A percentile compares a stretch with the other conserved stretches of the same genome.
Evolutionary conservation across 2,329 filamentous ascomycete species (phyloP).

Genomic region (Cucurbitaria berberidis): DNA sequence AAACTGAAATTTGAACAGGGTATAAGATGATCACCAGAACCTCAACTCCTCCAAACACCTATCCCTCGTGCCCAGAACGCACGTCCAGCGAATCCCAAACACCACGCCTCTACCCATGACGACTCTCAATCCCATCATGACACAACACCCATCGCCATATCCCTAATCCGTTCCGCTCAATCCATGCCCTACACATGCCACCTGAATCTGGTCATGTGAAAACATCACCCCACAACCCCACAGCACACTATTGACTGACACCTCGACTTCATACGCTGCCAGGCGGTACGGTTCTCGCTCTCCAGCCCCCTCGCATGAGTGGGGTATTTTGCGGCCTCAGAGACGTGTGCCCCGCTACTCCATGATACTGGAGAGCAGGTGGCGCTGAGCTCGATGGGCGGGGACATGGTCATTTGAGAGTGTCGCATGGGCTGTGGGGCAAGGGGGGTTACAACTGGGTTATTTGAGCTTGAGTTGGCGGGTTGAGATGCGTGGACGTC

Average conservation of each 20-base stretch:
- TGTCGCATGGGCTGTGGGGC: neutral
- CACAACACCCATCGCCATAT: conserved; percentile 6
- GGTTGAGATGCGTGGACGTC: neutral
- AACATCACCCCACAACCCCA: conserved; percentile 1
- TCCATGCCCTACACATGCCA: neutral
- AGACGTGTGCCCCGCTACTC: neutral
- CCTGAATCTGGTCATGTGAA: neutral
- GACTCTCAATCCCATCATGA: neutral
- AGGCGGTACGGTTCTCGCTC: neutral
- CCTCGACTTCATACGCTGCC: neutral
- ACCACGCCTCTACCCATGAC: conserved; percentile 7
- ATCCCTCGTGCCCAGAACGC: neutral
- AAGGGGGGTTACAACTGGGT: neutral
- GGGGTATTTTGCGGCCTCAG: neutral
- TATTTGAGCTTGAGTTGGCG: neutral
- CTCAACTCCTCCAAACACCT: neutral
- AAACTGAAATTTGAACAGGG: neutral
- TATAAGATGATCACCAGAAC: neutral
- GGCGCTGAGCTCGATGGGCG: neutral
- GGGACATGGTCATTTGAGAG: neutral
- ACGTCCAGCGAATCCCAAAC: neutral
- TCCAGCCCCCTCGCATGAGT: neutral
- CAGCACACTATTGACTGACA: conserved; percentile 1
- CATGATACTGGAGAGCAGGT: neutral
- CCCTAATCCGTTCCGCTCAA: neutral